phyloP scores from a whole-genome alignment of 1,284 basidiomycete species.

The Microstroma glucosiphilum region DNA sequence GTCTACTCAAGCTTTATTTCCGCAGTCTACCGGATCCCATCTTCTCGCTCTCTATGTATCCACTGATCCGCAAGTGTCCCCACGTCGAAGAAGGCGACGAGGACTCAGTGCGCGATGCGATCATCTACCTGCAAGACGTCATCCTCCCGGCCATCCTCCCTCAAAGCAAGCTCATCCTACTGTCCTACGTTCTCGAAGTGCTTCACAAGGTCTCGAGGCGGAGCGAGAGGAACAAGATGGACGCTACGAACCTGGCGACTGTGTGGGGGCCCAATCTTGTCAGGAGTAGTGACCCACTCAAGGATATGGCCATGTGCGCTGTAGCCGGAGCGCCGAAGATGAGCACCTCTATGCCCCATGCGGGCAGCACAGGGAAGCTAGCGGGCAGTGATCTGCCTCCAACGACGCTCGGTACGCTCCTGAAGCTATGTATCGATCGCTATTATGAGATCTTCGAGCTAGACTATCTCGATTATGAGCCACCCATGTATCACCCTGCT shows the following conservation, averaged over 20 bases:
- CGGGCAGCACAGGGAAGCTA: constrained; percentile 13
- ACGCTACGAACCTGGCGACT: constrained; percentile 70
- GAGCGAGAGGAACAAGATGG: constrained; percentile 66
- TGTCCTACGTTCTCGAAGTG: constrained; percentile 66
- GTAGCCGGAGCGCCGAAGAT: constrained; percentile 67
- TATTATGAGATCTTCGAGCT: constrained; percentile 82
- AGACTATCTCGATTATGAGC: constrained; percentile 52
- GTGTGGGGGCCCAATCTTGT: constrained; percentile 70
- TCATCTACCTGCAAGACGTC: constrained; percentile 26
- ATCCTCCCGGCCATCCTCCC: constrained; percentile 62
- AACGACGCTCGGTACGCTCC: constrained; percentile 65
- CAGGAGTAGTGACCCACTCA: constrained; percentile 24
- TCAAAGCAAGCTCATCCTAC: constrained; percentile 63
- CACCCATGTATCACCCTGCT: not conserved
- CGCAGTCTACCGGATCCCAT: constrained; percentile 69
- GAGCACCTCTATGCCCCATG: constrained; percentile 53
- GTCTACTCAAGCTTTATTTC: constrained; percentile 74
- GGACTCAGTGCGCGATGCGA: constrained; percentile 53
- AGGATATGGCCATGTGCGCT: constrained; percentile 53
- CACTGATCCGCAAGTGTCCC: constrained; percentile 65
- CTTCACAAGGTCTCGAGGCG: constrained; percentile 69
- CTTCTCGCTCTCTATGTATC: constrained; percentile 65
- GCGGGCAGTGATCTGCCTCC: constrained; percentile 44
- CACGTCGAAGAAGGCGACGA: constrained; percentile 5
- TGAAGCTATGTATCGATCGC: constrained; percentile 69